A percentile compares a stretch with the other conserved stretches of the same genome.
Conservation (phyloP, 352 stramenopile genomes). For the Pythium scleroteichum region DNA sequence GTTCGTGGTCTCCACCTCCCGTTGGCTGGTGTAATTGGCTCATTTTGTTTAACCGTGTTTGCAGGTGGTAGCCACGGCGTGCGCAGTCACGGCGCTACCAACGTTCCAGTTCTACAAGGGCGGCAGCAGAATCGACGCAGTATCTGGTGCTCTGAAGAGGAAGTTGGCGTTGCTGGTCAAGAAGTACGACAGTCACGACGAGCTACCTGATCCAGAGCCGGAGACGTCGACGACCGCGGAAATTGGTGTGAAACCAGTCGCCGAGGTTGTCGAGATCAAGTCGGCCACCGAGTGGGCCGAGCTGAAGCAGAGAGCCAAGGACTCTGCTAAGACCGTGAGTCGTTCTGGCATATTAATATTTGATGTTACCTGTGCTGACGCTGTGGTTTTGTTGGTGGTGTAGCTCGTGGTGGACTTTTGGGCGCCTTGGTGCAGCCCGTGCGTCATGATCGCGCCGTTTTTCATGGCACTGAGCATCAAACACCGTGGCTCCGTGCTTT, state of each 20-base stretch:
- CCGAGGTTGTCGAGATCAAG: slow-evolving; percentile 41
- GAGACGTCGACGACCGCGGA: no score
- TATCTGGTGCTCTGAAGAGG: slow-evolving; percentile 73
- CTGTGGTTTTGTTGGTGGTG: no score
- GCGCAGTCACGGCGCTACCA: slow-evolving; percentile 89
- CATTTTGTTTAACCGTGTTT: background rate
- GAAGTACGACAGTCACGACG: slow-evolving; percentile 31
- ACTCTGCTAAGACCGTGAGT: slow-evolving; percentile 41
- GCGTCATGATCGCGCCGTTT: slow-evolving; percentile 74
- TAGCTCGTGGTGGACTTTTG: slow-evolving; percentile 77
- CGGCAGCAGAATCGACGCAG: slow-evolving; percentile 81
- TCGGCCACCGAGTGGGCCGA: slow-evolving; percentile 56
- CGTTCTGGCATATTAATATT: background rate
- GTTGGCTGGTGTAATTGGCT: background rate
- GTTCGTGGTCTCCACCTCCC: slow-evolving; percentile 7
- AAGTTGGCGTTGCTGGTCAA: slow-evolving; percentile 53
- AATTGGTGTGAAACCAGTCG: background rate
- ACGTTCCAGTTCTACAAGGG: slow-evolving; percentile 94
- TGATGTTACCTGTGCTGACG: no score
- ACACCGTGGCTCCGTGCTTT: slow-evolving; percentile 47
- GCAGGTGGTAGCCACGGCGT: slow-evolving; percentile 51
- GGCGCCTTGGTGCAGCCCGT: slow-evolving; percentile 85
- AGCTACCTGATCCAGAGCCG: no score
- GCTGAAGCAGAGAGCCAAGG: slow-evolving; percentile 47
- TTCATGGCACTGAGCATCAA: slow-evolving; percentile 67